Base-by-base conservation (phyloP, 2,329 filamentous ascomycete species). In the Fusarium nisikadoi region DNA sequence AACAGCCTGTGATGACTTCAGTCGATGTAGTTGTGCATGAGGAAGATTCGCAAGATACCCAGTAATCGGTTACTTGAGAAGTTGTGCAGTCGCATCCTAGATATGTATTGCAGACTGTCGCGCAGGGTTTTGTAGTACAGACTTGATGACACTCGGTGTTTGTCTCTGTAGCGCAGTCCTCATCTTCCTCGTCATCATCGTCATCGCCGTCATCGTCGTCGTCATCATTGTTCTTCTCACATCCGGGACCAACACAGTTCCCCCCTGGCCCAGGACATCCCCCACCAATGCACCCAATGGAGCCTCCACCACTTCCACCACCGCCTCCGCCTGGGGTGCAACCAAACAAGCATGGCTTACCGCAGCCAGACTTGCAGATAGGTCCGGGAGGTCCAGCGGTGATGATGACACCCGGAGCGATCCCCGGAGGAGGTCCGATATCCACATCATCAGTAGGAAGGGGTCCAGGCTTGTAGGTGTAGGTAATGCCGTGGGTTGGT, bases 71-170 rank as follows among this genome's bases (percentile, higher is more conserved):
- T 17, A 62, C 50, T 20, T n/a, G 20, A 5, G 65, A 66, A 4
- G 65, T 68, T 12, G 62, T 61, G 9, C 62, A 66, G 45, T 68
- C 65, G 39, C 62, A 68, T 29, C 65, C 62, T 4, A 66, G 35
- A 14, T 66, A 68, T 8, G 65, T 66, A 27, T 68, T 68, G 56
- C 62, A 68, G 3, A 68, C 65, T 1, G 65, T 68, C 2, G 39
- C 35, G 16, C 65, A 68, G 4, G 62, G 65, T 4, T 36, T 53
- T 20, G 56, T 66, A 4, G 62, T 68, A 12, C 65, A 68, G 35
- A 66, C 62, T 27, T 66, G 62, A 35, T 66, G 65, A 13, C 62
- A 68, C 36, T 56, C 62, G 19, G 65, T 66, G 46, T 68, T 68
- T 25, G 65, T 68, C 36, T 66, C 56, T 13, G 65, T 68, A n/a